Evolutionary conservation across 805 yeast genomes (phyloP), one percentile per base, ranked within the genome.

Genomic region (Candida taoyuanica): DNA sequence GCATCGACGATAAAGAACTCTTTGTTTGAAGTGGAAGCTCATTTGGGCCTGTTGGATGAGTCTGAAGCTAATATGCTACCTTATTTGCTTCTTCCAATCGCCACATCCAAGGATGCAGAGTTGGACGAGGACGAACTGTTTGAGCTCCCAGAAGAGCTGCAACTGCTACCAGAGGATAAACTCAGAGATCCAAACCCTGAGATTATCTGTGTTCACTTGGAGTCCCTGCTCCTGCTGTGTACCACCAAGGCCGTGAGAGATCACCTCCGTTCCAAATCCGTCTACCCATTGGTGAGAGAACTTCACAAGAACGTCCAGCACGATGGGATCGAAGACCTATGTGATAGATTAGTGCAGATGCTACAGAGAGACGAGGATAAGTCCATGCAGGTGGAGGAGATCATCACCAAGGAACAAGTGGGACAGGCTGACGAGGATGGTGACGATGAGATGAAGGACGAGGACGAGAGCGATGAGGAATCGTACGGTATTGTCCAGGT

Each of bases 1-100:
- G 94, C 95, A 2, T 83, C 95, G 5, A 84, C 96, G 2, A 85
- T 93, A 50, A 91, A 93, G 59, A 91, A 91, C 62, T 75, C 91
- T 0, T 65, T 91, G 34, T 91, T 91, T 54, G 96, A 89, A 55
- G 68, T 85, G 2, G 75, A 78, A 29, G 61, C 74, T 25, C 98
- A 91, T 56, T 62, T 63, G 50, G 59, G 56, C 17, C 65, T 91
- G 31, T 59, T 87, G 29, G 67, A 65, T 5, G 82, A 84, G 51
- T 76, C 71, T 26, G 45, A 69, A 7, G 78, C 86, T 41, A 86
- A 89, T 49, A 52, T 91, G 27, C 69, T 93, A 53, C 95, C 96
- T 5, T 85, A 83, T 51, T 71, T 91, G 17, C 66, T 91, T 41
- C 68, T 85, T 31, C 96, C 97, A 13, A 71, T 93, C 46, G 82